phyloP scores from a whole-genome alignment of 2,329 filamentous ascomycete species.

The Scleromitrula shiraiana region DNA sequence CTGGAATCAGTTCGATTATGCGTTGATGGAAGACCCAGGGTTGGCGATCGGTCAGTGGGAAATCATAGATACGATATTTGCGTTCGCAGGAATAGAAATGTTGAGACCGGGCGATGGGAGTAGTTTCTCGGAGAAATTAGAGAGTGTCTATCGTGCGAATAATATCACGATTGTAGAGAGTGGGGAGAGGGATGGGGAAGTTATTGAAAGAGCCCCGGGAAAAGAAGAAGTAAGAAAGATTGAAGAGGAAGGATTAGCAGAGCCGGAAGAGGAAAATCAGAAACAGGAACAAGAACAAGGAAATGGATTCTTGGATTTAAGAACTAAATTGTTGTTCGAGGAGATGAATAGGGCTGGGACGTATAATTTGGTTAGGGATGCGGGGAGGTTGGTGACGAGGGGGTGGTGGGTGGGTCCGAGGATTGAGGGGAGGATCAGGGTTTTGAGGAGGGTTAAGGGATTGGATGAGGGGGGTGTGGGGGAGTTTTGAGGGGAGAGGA shows the following conservation, averaged over 20 bases:
- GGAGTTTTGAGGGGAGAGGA: background rate
- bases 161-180: constrained; percentile 13
- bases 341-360: constrained; percentile 25
- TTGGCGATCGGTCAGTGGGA: constrained; percentile 48
- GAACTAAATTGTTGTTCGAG: constrained; percentile 17
- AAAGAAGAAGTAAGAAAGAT: constrained; percentile 19
- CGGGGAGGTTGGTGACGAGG: constrained; percentile 40
- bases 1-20: constrained; percentile 58
- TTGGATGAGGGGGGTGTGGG: constrained; percentile 4
- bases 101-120: constrained; percentile 38
- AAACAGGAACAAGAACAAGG: no score
- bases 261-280: constrained; percentile 29
- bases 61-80: constrained; percentile 46
- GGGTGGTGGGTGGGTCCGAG: constrained; percentile 59
- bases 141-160: constrained; percentile 22
- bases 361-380: constrained; percentile 25
- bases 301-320: constrained; percentile 17
- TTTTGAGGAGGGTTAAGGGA: constrained; percentile 23
- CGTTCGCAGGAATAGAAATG: constrained; percentile 51
- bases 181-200: constrained; percentile 3
- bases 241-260: constrained; percentile 30
- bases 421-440: constrained; percentile 41
- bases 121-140: constrained; percentile 17
- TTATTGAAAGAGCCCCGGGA: no score
- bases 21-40: constrained; percentile 45